Evolutionary conservation across 2,329 filamentous ascomycete genomes (phyloP).

Genomic region (Cladosporium colombiae): DNA sequence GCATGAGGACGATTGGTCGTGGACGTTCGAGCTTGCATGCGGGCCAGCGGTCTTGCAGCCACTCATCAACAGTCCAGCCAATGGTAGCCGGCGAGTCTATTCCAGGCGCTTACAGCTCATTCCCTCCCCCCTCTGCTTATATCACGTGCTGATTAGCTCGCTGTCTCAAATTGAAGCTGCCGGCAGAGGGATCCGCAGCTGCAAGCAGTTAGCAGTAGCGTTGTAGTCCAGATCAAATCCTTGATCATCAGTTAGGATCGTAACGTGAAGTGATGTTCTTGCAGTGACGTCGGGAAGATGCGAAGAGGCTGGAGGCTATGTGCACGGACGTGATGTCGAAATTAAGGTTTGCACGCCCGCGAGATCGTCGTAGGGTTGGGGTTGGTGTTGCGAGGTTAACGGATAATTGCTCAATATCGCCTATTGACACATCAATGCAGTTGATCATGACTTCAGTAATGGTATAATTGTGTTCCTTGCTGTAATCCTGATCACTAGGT

Average conservation of each 20-base stretch:
- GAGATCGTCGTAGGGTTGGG: neutral
- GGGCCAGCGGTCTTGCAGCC: neutral
- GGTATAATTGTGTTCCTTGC: neutral
- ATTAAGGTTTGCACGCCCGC: neutral
- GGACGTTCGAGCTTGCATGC: constrained; percentile 4
- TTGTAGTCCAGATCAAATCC: neutral
- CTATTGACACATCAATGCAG: neutral
- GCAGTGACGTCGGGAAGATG: neutral
- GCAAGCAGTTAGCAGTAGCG: neutral
- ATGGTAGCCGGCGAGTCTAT: neutral
- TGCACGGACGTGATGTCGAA: neutral
- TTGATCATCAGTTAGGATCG: neutral
- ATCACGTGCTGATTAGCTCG: constrained; percentile 1
- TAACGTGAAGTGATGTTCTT: neutral
- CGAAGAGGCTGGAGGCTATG: too few relatives aligned
- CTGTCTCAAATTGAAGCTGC: neutral
- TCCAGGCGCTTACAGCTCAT: constrained; percentile 15
- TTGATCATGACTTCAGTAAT: neutral
- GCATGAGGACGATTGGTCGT: constrained; percentile 13
- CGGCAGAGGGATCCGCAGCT: neutral
- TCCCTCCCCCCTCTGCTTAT: constrained; percentile 9
- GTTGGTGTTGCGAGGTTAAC: neutral
- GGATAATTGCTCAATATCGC: neutral
- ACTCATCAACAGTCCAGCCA: neutral
- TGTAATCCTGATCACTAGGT: neutral